Evolutionary conservation across 1,139 yeast species (phyloP).

Genomic region (Kodamaea derodonti): DNA sequence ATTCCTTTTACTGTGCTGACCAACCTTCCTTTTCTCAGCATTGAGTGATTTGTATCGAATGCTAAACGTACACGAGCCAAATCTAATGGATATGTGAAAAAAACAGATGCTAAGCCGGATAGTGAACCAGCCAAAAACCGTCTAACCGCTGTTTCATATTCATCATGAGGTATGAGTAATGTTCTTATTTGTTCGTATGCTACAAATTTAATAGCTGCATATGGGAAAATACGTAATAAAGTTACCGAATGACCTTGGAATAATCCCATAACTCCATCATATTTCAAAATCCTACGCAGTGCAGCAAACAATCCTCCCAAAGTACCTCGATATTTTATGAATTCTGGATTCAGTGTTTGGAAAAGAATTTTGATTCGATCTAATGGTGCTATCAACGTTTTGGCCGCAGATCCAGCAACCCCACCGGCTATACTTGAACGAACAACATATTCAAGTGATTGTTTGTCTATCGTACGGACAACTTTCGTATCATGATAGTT

Average conservation of each 20-base stretch:
- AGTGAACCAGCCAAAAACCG: slow-evolving; percentile 86
- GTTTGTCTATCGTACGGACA: slow-evolving; percentile 49
- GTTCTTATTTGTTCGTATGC: slow-evolving; percentile 91
- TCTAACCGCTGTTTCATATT: slow-evolving; percentile 74
- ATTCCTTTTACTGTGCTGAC: slow-evolving; percentile 51
- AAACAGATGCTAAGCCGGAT: slow-evolving; percentile 83
- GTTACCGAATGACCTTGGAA: slow-evolving; percentile 97
- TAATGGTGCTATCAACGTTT: slow-evolving; percentile 90
- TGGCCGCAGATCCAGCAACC: slow-evolving; percentile 91
- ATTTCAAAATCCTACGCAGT: slow-evolving; percentile 56
- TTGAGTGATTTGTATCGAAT: slow-evolving; percentile 59
- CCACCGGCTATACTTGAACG: slow-evolving; percentile 95
- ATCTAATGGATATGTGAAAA: slow-evolving; percentile 89
- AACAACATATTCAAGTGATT: slow-evolving; percentile 70
- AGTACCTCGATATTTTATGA: slow-evolving; percentile 74
- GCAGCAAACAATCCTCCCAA: slow-evolving; percentile 75
- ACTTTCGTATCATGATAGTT: background rate
- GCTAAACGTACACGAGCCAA: slow-evolving; percentile 88
- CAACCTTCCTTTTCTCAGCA: slow-evolving; percentile 46
- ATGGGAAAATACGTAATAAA: slow-evolving; percentile 84
- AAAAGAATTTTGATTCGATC: slow-evolving; percentile 92
- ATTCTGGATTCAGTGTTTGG: slow-evolving; percentile 93
- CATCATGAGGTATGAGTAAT: slow-evolving; percentile 67
- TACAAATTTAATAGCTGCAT: slow-evolving; percentile 96
- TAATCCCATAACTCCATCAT: slow-evolving; percentile 78